A percentile compares a stretch with the other conserved stretches of the same genome.
phyloP scores from a whole-genome alignment of 805 yeast genomes.

The Metschnikowia peoriensis region DNA sequence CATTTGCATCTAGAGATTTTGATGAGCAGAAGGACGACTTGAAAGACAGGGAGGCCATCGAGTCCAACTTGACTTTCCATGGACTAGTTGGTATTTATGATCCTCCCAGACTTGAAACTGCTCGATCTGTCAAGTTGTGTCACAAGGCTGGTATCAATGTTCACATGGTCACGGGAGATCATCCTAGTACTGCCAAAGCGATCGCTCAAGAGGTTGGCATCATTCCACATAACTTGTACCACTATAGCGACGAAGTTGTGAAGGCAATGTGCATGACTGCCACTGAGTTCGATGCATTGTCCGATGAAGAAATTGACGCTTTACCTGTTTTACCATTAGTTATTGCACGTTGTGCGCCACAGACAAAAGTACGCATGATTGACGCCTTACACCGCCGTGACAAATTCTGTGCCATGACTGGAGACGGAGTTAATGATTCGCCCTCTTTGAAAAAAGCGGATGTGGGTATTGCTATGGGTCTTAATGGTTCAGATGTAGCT shows the following conservation, averaged over 20 bases:
- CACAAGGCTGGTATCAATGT: slow-evolving; percentile 23
- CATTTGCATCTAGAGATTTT: slow-evolving; percentile 19
- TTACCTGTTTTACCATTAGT: slow-evolving; percentile 70
- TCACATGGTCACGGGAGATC: slow-evolving; percentile 24
- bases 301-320: slow-evolving; percentile 59
- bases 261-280: slow-evolving; percentile 76
- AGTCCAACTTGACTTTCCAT: slow-evolving; percentile 19
- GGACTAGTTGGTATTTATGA: slow-evolving; percentile 24
- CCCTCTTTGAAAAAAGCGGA: slow-evolving; percentile 29
- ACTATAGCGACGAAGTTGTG: slow-evolving; percentile 55
- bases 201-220: slow-evolving; percentile 24
- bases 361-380: slow-evolving; percentile 77
- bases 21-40: slow-evolving; percentile 12
- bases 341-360: slow-evolving; percentile 81
- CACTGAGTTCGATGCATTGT: slow-evolving; percentile 59
- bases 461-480: slow-evolving; percentile 31
- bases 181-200: slow-evolving; percentile 22
- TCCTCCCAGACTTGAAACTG: slow-evolving; percentile 22
- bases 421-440: slow-evolving; percentile 38
- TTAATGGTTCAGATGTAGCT: slow-evolving; percentile 30
- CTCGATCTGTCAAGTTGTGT: slow-evolving; percentile 19
- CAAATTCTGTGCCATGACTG: slow-evolving; percentile 71
- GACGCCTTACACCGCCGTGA: slow-evolving; percentile 57
- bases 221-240: slow-evolving; percentile 45
- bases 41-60: slow-evolving; percentile 18